Percentiles rank a stretch among this genome's conserved stretches.
Conservation (phyloP, 73 alveolate species). For the Tetrahymena borealis region DNA sequence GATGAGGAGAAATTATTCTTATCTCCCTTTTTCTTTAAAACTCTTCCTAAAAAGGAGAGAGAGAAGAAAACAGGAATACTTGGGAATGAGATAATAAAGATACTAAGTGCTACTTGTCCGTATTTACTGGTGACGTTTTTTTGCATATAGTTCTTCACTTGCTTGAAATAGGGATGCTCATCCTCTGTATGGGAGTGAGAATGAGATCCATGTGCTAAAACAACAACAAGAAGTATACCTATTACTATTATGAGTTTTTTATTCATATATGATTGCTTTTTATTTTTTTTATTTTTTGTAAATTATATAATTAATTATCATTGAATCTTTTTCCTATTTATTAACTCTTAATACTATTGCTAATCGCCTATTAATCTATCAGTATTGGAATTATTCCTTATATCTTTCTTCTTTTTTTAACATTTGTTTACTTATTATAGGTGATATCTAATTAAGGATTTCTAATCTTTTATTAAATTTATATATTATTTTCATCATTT, state of each 20-base stretch:
- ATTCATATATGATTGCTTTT: background rate
- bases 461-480: too few relatives aligned
- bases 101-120: background rate
- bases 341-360: too few relatives aligned
- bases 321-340: too few relatives aligned
- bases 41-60: background rate
- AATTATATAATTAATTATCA: too few relatives aligned
- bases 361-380: too few relatives aligned
- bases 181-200: background rate
- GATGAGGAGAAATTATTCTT: background rate
- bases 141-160: background rate
- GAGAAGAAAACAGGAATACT: background rate
- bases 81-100: background rate
- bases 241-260: background rate
- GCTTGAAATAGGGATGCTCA: background rate
- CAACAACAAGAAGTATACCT: background rate
- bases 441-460: too few relatives aligned
- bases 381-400: too few relatives aligned
- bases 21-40: background rate
- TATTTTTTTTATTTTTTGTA: too few relatives aligned
- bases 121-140: background rate
- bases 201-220: constrained; percentile 1
- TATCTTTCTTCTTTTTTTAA: too few relatives aligned
- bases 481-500: too few relatives aligned
- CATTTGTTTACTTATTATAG: too few relatives aligned